These are phyloP conservation scores for Trichocladium uniseriatum DNA, from an alignment of 495 filamentous ascomycete species.

Conservation along the genomic window DNA sequence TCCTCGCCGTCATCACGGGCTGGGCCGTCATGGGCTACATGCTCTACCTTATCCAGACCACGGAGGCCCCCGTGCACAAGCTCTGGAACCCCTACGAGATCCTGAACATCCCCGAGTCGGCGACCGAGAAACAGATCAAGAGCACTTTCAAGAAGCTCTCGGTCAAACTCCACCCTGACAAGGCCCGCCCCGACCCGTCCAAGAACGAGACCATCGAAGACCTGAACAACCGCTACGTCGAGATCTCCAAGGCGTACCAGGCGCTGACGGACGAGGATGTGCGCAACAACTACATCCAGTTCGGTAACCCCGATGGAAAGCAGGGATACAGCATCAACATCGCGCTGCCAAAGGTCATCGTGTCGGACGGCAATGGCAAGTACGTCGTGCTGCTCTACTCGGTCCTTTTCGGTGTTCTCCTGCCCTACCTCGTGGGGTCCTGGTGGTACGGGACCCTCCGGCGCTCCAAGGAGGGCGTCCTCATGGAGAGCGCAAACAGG, in stretches of 20 bases:
- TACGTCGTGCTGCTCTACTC: constrained; percentile 90
- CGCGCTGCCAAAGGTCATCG: constrained; percentile 84
- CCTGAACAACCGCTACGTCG: constrained; percentile 82
- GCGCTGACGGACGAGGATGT: constrained; percentile 93
- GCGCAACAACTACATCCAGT: constrained; percentile 92
- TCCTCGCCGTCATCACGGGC: constrained; percentile 61
- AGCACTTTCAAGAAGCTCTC: constrained; percentile 78
- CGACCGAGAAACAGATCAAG: constrained; percentile 83
- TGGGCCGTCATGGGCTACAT: constrained; percentile 85
- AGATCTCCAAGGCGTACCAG: constrained; percentile 95
- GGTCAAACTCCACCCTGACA: constrained; percentile 85
- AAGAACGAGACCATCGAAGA: constrained; percentile 84
- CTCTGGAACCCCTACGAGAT: constrained; percentile 97
- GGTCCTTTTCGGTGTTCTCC: constrained; percentile 69
- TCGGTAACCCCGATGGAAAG: constrained; percentile 93
- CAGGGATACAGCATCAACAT: constrained; percentile 98
- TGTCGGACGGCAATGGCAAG: constrained; percentile 89
- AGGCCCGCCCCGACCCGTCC: constrained; percentile 65
- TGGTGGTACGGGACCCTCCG: constrained; percentile 98
- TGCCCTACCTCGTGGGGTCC: constrained; percentile 87
- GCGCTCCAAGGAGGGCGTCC: constrained; percentile 81
- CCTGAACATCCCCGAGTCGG: constrained; percentile 73
- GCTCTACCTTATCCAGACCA: constrained; percentile 80
- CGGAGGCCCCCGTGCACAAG: constrained; percentile 60
- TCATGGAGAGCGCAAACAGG: constrained; percentile 84